Conservation (phyloP, 2,329 filamentous ascomycete genomes). For the Gnomoniopsis sp. region DNA sequence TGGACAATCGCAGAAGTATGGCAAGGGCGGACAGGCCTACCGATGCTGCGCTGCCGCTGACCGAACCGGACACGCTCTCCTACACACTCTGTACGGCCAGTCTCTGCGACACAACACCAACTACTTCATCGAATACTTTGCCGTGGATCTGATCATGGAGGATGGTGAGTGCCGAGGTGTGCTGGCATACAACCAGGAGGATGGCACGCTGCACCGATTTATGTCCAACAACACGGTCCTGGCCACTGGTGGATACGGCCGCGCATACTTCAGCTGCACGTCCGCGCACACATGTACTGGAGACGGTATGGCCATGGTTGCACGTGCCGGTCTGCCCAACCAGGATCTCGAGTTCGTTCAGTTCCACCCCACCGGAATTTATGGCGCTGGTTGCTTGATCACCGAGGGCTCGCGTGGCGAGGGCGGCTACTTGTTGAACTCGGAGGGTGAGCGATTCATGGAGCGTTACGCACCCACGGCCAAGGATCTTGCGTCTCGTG, state of each 20-base stretch:
- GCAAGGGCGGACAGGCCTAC: constrained; percentile 97
- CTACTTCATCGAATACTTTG: constrained; percentile 99
- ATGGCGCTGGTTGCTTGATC: constrained; percentile 95
- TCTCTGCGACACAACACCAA: constrained; percentile 97
- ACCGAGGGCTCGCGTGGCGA: constrained; percentile 97
- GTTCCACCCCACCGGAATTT: constrained; percentile 99
- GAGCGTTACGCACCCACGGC: constrained; percentile 96
- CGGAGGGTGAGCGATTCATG: constrained; percentile 98
- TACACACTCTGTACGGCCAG: constrained; percentile 98
- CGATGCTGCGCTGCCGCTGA: constrained; percentile 95
- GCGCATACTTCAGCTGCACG: constrained; percentile 97
- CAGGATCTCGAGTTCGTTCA: constrained; percentile 99
- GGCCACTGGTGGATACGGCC: constrained; percentile 95
- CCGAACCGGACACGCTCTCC: constrained; percentile 92
- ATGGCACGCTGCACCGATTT: constrained; percentile 96
- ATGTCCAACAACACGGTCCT: constrained; percentile 94
- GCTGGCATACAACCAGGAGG: constrained; percentile 97
- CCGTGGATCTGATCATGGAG: constrained; percentile 95
- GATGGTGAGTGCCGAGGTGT: constrained; percentile 95
- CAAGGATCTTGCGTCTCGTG: constrained; percentile 94
- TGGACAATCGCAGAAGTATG: constrained; percentile 91
- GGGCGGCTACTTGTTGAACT: constrained; percentile 96
- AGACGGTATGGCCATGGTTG: constrained; percentile 99
- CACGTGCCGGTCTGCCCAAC: constrained; percentile 94
- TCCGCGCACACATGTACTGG: constrained; percentile 98